Evolutionary conservation across 495 filamentous ascomycete species (phyloP), one percentile per base, ranked within the genome.

Genomic region (Ramalina intermedia): DNA sequence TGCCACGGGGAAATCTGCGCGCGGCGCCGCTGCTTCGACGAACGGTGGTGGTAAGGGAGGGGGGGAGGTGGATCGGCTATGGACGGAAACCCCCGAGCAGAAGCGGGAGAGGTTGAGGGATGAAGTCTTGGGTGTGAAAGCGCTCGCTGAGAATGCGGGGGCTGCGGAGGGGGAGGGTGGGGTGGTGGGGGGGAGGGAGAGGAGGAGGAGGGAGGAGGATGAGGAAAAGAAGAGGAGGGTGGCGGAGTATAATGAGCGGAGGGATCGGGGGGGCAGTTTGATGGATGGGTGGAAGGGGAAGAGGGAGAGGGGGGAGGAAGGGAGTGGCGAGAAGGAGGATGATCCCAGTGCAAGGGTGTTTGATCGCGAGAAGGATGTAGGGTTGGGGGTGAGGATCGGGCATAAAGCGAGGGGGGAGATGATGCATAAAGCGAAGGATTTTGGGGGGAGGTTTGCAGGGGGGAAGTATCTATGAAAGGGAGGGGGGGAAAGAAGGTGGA

Each of bases 321-420:
- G 37, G 46, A 48, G n/a, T 33, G 37, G 74, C 21, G 74, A 79
- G 55, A 75, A 85, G 46, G 86, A 91, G 26, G 90, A 98, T 68
- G 89, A 98, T 62, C 91, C 91, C 20, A 93, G 85, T 58, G 78
- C 78, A 62, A 71, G 91, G 51, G 81, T 79, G 8, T 98, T 96
- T 69, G 87, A 96, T 66, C 71, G 76, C 41, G 88, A 98, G 66
- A 98, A 96, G 70, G 91, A 98, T 64, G 91, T 98, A 73, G 82
- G 75, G 41, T 69, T 81, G 9, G 80, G 81, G 11, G 76, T 79
- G 3, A 79, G 76, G 60, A 75, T 96, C 37, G 81, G 80, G n/a
- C 65, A 80, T 56, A 66, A 75, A 17, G 78, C 94, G 70, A 79
- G 80, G 53, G 79, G 73, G 51, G 83, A 96, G 59, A 67, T 98